Conservation (phyloP, 2,329 filamentous ascomycete species). For the Cryphonectria radicalis region DNA sequence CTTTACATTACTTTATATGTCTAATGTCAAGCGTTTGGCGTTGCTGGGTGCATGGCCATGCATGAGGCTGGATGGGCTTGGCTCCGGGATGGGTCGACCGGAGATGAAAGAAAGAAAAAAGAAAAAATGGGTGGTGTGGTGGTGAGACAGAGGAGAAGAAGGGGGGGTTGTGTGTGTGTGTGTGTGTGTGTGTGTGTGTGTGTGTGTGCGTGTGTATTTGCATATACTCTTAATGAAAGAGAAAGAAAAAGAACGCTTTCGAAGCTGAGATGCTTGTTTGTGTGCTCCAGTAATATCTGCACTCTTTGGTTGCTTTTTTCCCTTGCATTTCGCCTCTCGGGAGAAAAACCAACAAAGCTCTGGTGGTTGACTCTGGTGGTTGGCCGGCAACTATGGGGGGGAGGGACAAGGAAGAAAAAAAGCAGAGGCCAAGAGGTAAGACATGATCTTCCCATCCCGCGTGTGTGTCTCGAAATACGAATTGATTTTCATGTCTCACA, state of each 20-base stretch:
- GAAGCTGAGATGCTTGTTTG: not conserved
- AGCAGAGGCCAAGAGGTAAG: not conserved
- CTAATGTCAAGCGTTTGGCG: conserved; percentile 1
- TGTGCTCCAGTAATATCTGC: not conserved
- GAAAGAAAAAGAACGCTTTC: not conserved
- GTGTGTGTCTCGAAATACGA: not conserved
- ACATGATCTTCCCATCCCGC: not conserved
- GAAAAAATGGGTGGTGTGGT: not conserved
- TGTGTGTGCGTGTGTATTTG: not conserved
- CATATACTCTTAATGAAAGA: conserved; percentile 1
- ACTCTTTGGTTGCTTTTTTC: not conserved
- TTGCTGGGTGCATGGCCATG: conserved; percentile 1
- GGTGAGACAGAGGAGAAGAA: no score
- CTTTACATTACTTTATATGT: not conserved
- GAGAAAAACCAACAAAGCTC: not conserved
- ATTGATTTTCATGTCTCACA: not conserved
- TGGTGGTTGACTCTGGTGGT: not conserved
- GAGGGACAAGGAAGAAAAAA: not conserved
- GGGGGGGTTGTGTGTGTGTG: no score
- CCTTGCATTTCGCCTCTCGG: not conserved
- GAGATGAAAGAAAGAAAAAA: not conserved
- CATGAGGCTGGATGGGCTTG: not conserved
- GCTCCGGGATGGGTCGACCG: not conserved
- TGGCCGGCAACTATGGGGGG: not conserved
- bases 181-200: not conserved